Evolutionary conservation across 2,329 filamentous ascomycete species (phyloP), one percentile per base, ranked within the genome.

Genomic region (Colletotrichum endophyticum): DNA sequence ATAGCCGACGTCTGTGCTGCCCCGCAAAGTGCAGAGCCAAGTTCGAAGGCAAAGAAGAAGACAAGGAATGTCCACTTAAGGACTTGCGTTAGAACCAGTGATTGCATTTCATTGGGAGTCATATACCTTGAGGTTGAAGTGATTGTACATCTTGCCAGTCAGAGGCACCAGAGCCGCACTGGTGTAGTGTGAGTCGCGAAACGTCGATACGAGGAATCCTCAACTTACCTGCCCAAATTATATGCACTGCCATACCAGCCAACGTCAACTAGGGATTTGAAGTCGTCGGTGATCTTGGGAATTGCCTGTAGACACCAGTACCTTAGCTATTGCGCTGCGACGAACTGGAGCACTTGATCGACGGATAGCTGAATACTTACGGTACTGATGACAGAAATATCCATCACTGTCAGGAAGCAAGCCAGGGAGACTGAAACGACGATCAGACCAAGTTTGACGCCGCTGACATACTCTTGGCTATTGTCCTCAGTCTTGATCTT

Each of bases 11-110:
- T 56, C 30, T 27, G 36, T 8, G 70, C 70, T 6, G 63, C 13
- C 28, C 39, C 70, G 4, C 70, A 66, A 19, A 72, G 8, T 27
- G 28, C 59, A 32, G 59, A 66, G 19, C 70, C 70, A 12, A 82
- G 9, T 30, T 84, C 80, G 59, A 84, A 84, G 2, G 84, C 30
- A 57, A 83, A 66, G 53, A 84, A 76, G 34, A 81, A 80, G 5
- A 72, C 77, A 8, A 83, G 66, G n/a, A 83, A 83, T 1, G 78
- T 75, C 80, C 80, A 82, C 80, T 83, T 6, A 11, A n/a, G 19
- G 8, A n/a, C 39, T 44, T n/a, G 1, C 19, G 39, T 44, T n/a
- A 44, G 39, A 19, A 19, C 3, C 3, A 1, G 4, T 19, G 8
- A 9, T 0, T 39, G 5, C 36, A 44, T n/a, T 11, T 6, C 3